A percentile compares a stretch with the other conserved stretches of the same genome.
Conservation (phyloP, 306 rosid genomes). For the Cyamopsis tetragonoloba region DNA sequence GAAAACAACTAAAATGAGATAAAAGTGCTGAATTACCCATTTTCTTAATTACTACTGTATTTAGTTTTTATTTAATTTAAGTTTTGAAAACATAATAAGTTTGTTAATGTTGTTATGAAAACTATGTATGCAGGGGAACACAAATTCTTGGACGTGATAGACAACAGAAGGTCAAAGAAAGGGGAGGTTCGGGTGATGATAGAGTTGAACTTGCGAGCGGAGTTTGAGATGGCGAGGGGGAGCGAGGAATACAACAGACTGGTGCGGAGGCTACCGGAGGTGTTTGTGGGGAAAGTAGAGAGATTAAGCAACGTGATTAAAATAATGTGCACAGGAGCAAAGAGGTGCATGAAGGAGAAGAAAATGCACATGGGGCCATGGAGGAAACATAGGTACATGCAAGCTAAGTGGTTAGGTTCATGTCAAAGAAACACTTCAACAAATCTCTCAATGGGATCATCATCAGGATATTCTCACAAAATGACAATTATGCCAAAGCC, state of each 20-base stretch:
- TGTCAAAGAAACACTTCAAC: slow-evolving; percentile 58
- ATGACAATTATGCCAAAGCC: slow-evolving; percentile 35
- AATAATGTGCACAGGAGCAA: slow-evolving; percentile 59
- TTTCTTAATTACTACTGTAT: too few species aligned
- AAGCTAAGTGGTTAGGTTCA: slow-evolving; percentile 78
- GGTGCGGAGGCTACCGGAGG: slow-evolving; percentile 55
- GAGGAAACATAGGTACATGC: slow-evolving; percentile 84
- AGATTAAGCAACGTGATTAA: slow-evolving; percentile 55
- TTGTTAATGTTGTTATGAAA: neutral
- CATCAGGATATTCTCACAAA: neutral
- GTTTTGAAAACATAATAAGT: neutral
- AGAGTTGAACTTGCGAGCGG: slow-evolving; percentile 68
- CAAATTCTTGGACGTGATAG: slow-evolving; percentile 67
- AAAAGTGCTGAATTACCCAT: too few species aligned
- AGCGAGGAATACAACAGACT: slow-evolving; percentile 60
- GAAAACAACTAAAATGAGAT: too few species aligned
- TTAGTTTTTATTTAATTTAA: neutral
- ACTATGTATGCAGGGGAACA: slow-evolving; percentile 55
- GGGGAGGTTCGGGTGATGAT: slow-evolving; percentile 67
- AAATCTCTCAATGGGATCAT: slow-evolving; percentile 33
- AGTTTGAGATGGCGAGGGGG: slow-evolving; percentile 79
- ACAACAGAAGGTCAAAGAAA: slow-evolving; percentile 45
- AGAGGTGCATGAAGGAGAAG: slow-evolving; percentile 82
- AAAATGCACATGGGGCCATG: slow-evolving; percentile 93
- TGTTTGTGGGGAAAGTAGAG: slow-evolving; percentile 78